Evolutionary conservation across 768 basidiomycete genomes (phyloP).

Genomic region (Tricholoma terreum): DNA sequence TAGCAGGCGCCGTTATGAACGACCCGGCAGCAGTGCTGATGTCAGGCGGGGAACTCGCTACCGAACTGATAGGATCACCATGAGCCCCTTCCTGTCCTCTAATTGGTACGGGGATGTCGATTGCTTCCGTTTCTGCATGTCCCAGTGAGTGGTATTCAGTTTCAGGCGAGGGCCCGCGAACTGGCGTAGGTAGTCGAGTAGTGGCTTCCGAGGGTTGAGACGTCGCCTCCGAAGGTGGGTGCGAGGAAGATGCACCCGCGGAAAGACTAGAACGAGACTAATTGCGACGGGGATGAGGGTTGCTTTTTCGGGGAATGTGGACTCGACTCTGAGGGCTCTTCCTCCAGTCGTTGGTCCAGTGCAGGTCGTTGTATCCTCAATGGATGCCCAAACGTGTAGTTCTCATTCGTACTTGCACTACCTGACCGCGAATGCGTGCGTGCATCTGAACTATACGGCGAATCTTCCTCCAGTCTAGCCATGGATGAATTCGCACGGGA

Average conservation of each 20-base stretch:
- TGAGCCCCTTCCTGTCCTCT: constrained; percentile 9
- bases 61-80: constrained; percentile 13
- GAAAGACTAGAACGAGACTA: not conserved
- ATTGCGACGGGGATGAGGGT: not conserved
- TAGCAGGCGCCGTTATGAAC: constrained; percentile 65
- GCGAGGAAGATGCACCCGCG: not conserved
- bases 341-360: constrained; percentile 20
- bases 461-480: constrained; percentile 61
- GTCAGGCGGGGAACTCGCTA: constrained; percentile 46
- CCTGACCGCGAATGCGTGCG: constrained; percentile 47
- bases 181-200: not conserved
- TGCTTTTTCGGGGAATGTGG: not conserved
- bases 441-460: constrained; percentile 31
- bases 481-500: constrained; percentile 66
- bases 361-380: constrained; percentile 39
- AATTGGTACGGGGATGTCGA: constrained; percentile 10
- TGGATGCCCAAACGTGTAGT: constrained; percentile 72
- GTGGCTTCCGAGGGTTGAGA: not conserved
- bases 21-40: constrained; percentile 70
- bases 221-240: constrained; percentile 16
- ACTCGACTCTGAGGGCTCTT: constrained; percentile 8
- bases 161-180: not conserved
- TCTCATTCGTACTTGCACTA: constrained; percentile 54
- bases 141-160: not conserved
- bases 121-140: constrained; percentile 2